phyloP scores from a whole-genome alignment of 1,284 basidiomycete species.

The Mycena sp. region DNA sequence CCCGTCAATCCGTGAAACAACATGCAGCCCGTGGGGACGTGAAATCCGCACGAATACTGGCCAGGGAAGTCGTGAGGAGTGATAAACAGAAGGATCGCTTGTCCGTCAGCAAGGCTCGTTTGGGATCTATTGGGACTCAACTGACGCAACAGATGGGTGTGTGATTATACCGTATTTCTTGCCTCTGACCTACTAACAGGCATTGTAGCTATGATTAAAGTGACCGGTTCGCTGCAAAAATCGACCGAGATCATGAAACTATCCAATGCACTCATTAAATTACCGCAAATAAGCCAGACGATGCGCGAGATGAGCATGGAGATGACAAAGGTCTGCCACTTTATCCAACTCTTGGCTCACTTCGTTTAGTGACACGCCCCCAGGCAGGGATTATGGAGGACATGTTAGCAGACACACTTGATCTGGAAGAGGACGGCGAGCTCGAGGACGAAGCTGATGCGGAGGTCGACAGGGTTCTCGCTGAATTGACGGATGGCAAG shows the following conservation, averaged over 20 bases:
- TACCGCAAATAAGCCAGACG: constrained; percentile 91
- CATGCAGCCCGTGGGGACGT: constrained; percentile 94
- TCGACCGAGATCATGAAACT: constrained; percentile 99
- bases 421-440: constrained; percentile 93
- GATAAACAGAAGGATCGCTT: constrained; percentile 95
- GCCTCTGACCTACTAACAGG: constrained; percentile 5
- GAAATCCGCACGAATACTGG: constrained; percentile 92
- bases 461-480: constrained; percentile 97
- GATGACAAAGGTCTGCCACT: constrained; percentile 96
- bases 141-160: constrained; percentile 93
- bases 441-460: constrained; percentile 97
- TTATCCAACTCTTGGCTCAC: too few species aligned
- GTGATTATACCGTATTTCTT: constrained; percentile 37
- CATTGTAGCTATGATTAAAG: constrained; percentile 90
- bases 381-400: constrained; percentile 95
- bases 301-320: constrained; percentile 99
- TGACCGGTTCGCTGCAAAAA: constrained; percentile 96
- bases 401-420: constrained; percentile 89
- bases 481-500: constrained; percentile 96
- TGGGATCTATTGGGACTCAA: constrained; percentile 93
- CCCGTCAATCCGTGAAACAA: constrained; percentile 86
- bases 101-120: constrained; percentile 90
- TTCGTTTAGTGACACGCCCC: neutral
- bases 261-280: constrained; percentile 90
- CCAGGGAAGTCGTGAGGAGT: constrained; percentile 93